phyloP scores from a whole-genome alignment of 768 basidiomycete species.

The Coprinopsis cinerea region DNA sequence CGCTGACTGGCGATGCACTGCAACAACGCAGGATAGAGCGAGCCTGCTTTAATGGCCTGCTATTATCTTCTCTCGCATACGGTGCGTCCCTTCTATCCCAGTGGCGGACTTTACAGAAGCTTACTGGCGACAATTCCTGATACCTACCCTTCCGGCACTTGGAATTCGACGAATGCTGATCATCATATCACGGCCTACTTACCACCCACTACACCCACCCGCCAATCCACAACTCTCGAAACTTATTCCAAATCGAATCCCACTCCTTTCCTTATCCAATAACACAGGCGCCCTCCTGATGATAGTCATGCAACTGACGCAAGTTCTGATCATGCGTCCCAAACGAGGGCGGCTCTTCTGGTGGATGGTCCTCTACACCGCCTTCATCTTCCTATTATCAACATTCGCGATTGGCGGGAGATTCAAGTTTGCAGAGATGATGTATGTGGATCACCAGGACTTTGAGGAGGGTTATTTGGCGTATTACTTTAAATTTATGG shows the following conservation, averaged over 20 bases:
- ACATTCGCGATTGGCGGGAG: conserved; percentile 26
- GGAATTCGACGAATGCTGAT: too few relatives aligned
- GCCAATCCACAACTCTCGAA: too few relatives aligned
- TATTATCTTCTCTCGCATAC: conserved; percentile 28
- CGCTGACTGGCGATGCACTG: neutral
- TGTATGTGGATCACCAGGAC: conserved; percentile 22
- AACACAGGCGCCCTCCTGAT: conserved; percentile 32
- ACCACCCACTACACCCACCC: too few relatives aligned
- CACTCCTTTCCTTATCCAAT: neutral
- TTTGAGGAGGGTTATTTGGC: conserved; percentile 12
- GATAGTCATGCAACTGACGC: conserved; percentile 32
- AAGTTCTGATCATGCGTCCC: conserved; percentile 30
- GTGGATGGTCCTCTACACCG: conserved; percentile 28
- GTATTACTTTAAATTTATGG: conserved; percentile 14
- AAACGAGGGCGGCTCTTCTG: conserved; percentile 29
- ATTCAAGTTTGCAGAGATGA: conserved; percentile 25
- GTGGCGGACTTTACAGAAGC: neutral
- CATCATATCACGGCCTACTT: too few relatives aligned
- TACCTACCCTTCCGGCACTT: too few relatives aligned
- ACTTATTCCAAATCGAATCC: too few relatives aligned
- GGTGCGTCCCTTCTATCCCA: conserved; percentile 17
- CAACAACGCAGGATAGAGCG: conserved; percentile 13
- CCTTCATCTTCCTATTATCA: conserved; percentile 25
- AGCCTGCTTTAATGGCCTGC: conserved; percentile 28
- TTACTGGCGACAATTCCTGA: too few relatives aligned